These are phyloP conservation scores for Hyphochytrium catenoides DNA, from an alignment of 352 stramenopile species.

Conservation along the genomic window DNA sequence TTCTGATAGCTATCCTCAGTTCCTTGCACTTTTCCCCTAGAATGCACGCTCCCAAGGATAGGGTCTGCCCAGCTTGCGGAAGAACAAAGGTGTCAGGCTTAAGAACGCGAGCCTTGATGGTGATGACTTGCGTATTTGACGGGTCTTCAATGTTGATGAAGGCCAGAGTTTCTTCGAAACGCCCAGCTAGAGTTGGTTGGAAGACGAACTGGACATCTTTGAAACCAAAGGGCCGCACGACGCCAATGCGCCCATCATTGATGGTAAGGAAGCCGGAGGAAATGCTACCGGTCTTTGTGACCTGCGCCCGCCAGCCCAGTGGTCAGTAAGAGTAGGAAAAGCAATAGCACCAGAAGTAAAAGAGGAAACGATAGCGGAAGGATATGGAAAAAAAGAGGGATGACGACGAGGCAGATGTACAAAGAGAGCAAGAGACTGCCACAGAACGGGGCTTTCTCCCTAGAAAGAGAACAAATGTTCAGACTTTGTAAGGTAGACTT, in stretches of 20 bases:
- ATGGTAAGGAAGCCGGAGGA: constrained; percentile 64
- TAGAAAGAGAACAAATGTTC: too few relatives aligned
- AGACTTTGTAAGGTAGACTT: too few relatives aligned
- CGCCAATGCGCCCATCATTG: constrained; percentile 53
- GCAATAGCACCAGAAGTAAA: too few relatives aligned
- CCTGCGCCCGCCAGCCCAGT: too few relatives aligned
- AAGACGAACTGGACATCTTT: constrained; percentile 71
- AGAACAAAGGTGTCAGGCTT: constrained; percentile 69
- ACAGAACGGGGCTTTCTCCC: too few relatives aligned
- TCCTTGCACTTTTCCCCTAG: constrained; percentile 51
- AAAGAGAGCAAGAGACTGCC: too few relatives aligned
- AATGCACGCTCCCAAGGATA: constrained; percentile 53
- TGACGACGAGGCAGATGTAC: too few relatives aligned
- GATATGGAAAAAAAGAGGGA: too few relatives aligned
- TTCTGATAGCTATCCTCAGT: constrained; percentile 54
- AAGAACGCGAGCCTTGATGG: constrained; percentile 64
- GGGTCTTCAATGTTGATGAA: constrained; percentile 67
- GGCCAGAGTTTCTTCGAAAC: constrained; percentile 64
- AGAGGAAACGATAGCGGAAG: too few relatives aligned
- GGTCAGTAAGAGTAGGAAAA: too few relatives aligned
- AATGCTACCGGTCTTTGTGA: constrained; percentile 68
- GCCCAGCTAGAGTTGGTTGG: constrained; percentile 44
- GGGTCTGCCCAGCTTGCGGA: constrained; percentile 49
- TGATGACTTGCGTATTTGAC: constrained; percentile 56
- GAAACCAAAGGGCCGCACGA: constrained; percentile 58